Evolutionary conservation across 2,329 filamentous ascomycete genomes (phyloP), one percentile per base, ranked within the genome.

Genomic region (Graphiopsis chlorocephala): DNA sequence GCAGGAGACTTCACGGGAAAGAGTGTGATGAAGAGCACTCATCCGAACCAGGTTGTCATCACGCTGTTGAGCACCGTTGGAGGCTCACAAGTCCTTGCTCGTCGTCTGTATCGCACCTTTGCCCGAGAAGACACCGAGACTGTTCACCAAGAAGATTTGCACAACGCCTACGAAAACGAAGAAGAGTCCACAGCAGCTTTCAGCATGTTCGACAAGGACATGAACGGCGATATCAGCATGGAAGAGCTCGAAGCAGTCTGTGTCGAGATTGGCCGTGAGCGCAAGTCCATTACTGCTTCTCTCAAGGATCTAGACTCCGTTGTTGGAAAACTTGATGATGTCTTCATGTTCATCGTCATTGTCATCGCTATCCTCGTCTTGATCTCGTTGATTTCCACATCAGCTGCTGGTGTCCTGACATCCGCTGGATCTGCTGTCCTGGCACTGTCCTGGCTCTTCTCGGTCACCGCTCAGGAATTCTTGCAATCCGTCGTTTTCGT

Each of bases 221-320:
- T 97, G 81, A 98, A 98, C 68, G 94, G 93, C 4, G 94, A 98
- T 73, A 96, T 97, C 58, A 96, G 91, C 0, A 93, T 97, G 86
- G 92, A 97, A 72, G 94, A 97, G 75, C 85, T 98, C 25, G 93
- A 97, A 77, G 88, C 91, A 25, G 93, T 96, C 26, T 96, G 92
- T 78, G 93, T 96, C 60, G 94, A 98, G 74, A 95, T 97, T 69
- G 93, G 94, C 38, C 87, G 94, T 17, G 94, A 98, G 80, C 91
- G 94, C 74, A 98, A 97, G 77, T 92, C 93, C 8, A 97, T 98
- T 70, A 94, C 93, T 0, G 94, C 93, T 0, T 97, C 93, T 0
- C 82, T 98, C 65, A 97, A 97, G 78, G 94, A 98, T 79, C 82
- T 98, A 14, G 94, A 98, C 77, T 96, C 92, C 0, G 94, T 98